Percentiles rank a stretch among this genome's conserved stretches.
Evolutionary conservation across 176 grass and related monocot species (phyloP).

Genomic region (Poa pratensis): DNA sequence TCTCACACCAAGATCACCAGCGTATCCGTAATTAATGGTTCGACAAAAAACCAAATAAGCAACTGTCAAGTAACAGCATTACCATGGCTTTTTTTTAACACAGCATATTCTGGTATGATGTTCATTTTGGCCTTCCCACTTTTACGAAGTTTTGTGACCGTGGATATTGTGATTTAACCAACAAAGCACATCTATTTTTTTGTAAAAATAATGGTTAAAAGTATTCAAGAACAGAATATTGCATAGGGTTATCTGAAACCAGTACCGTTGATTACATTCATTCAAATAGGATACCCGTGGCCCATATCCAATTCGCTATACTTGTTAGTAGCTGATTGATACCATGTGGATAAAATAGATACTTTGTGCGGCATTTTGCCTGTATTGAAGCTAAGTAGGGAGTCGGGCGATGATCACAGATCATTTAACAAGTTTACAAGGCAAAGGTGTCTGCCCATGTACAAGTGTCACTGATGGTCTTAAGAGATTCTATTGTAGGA

Average conservation of each 20-base stretch:
- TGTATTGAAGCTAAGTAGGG: slow-evolving; percentile 7
- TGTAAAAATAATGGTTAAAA: slow-evolving; percentile 9
- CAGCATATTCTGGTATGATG: background rate
- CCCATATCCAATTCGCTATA: background rate
- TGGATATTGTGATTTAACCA: background rate
- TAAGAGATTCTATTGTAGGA: slow-evolving; percentile 1
- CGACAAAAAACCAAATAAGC: background rate
- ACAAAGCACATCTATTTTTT: background rate
- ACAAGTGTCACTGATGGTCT: background rate
- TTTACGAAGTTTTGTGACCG: background rate
- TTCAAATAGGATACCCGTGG: background rate
- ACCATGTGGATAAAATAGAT: slow-evolving; percentile 16
- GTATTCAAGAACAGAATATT: background rate
- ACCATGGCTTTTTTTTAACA: background rate
- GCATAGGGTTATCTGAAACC: background rate
- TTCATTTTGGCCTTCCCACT: background rate
- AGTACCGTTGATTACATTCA: background rate
- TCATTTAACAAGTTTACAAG: background rate
- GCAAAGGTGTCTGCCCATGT: background rate
- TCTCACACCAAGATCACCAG: background rate
- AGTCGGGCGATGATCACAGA: background rate
- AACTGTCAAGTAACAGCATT: background rate
- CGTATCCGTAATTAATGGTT: background rate
- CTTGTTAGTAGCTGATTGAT: background rate
- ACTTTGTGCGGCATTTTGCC: background rate